Evolutionary conservation across 129 eudicot species (phyloP).

Genomic region (Tagetes patula): DNA sequence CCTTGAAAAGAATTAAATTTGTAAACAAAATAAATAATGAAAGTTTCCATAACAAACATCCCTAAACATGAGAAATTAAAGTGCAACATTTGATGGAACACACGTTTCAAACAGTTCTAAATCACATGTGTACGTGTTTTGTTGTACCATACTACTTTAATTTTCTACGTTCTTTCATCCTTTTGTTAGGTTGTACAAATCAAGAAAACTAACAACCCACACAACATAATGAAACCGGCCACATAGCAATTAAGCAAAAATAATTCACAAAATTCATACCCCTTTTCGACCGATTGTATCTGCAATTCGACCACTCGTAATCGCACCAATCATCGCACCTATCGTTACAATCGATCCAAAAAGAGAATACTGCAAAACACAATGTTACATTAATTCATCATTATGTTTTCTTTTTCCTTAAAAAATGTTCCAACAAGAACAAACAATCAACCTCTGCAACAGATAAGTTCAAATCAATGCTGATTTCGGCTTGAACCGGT

Average conservation of each 20-base stretch:
- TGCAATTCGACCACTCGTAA: constrained; percentile 70
- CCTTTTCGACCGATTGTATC: constrained; percentile 78
- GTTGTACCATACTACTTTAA: not conserved
- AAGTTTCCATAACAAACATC: not conserved
- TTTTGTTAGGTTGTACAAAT: not conserved
- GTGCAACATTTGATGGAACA: not conserved
- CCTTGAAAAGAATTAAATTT: not conserved
- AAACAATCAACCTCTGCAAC: constrained; percentile 53
- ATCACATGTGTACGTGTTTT: constrained; percentile 10
- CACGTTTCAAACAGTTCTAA: not conserved
- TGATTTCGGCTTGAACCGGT: constrained; percentile 69
- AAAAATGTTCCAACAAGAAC: not conserved
- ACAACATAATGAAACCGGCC: not conserved
- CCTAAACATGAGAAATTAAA: not conserved
- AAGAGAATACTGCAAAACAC: constrained; percentile 51
- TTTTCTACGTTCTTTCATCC: constrained; percentile 2
- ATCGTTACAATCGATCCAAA: constrained; percentile 80
- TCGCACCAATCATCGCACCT: constrained; percentile 88
- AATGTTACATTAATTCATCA: not conserved
- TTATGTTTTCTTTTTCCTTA: not conserved
- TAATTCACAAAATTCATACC: constrained; percentile 37
- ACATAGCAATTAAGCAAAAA: not conserved
- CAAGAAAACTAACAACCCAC: not conserved
- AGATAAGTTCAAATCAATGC: constrained; percentile 57
- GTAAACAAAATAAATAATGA: not conserved